Evolutionary conservation across 2,329 filamentous ascomycete species (phyloP).

Genomic region (Aspergillus udagawae): DNA sequence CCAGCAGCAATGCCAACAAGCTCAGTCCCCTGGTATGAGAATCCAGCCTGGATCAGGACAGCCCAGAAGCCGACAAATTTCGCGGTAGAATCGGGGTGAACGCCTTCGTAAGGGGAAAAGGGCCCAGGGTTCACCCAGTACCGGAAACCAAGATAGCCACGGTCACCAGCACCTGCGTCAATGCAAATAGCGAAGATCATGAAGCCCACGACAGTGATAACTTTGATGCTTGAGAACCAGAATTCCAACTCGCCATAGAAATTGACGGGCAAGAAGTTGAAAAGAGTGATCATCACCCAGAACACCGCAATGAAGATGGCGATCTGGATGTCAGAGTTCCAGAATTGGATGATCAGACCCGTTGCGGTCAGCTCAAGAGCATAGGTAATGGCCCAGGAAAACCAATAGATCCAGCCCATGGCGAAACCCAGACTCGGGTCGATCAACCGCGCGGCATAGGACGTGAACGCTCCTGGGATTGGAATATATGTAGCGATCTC

Average conservation of each 20-base stretch:
- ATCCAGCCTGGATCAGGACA: slow-evolving; percentile 44
- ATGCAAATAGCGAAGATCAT: slow-evolving; percentile 73
- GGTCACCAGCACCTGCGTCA: slow-evolving; percentile 64
- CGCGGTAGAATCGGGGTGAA: slow-evolving; percentile 37
- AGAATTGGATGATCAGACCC: slow-evolving; percentile 72
- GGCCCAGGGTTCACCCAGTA: slow-evolving; percentile 67
- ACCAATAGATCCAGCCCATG: slow-evolving; percentile 83
- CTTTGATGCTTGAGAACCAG: slow-evolving; percentile 73
- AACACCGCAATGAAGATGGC: slow-evolving; percentile 72
- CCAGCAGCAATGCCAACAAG: slow-evolving; percentile 75
- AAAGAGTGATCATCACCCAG: slow-evolving; percentile 63
- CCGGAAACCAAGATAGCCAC: slow-evolving; percentile 69
- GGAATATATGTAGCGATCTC: slow-evolving; percentile 77
- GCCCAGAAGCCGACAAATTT: slow-evolving; percentile 61
- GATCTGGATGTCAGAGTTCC: slow-evolving; percentile 59
- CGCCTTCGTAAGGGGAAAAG: slow-evolving; percentile 53
- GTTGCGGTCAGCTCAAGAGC: slow-evolving; percentile 70
- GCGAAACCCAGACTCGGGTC: slow-evolving; percentile 69
- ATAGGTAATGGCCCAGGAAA: slow-evolving; percentile 69
- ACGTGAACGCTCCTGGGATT: slow-evolving; percentile 70
- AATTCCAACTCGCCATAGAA: slow-evolving; percentile 76
- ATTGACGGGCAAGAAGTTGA: slow-evolving; percentile 69
- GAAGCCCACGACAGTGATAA: slow-evolving; percentile 70
- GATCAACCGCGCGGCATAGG: slow-evolving; percentile 71
- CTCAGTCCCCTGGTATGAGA: slow-evolving; percentile 59